These are phyloP conservation scores for Poa pratensis DNA, from an alignment of 176 grass and related monocot species.

Conservation along the genomic window DNA sequence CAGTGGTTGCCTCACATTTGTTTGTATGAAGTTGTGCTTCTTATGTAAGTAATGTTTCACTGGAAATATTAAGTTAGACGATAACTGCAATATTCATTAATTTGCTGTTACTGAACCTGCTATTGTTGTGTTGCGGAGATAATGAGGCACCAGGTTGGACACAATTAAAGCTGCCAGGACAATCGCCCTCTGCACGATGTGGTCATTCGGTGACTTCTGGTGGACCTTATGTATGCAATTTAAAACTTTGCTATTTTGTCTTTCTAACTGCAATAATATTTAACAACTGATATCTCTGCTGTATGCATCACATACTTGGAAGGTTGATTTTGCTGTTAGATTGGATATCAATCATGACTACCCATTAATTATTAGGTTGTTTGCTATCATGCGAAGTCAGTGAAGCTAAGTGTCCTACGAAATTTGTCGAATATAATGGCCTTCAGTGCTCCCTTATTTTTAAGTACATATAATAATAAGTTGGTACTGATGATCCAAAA, in stretches of 20 bases:
- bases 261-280: conserved; percentile 26
- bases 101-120: conserved; percentile 12
- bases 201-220: conserved; percentile 95
- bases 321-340: conserved; percentile 6
- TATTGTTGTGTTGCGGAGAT: conserved; percentile 54
- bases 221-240: conserved; percentile 88
- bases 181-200: conserved; percentile 79
- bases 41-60: conserved; percentile 28
- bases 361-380: conserved; percentile 7
- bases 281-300: neutral
- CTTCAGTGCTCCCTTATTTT: conserved; percentile 6
- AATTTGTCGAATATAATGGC: neutral
- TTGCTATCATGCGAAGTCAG: neutral
- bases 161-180: conserved; percentile 91
- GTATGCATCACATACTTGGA: conserved; percentile 1
- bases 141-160: conserved; percentile 92
- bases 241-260: neutral
- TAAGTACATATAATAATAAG: conserved; percentile 24
- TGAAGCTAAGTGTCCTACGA: neutral
- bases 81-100: neutral
- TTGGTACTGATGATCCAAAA: conserved; percentile 1
- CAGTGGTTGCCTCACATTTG: neutral
- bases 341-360: conserved; percentile 1
- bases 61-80: neutral
- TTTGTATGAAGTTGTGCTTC: conserved; percentile 5